phyloP scores from a whole-genome alignment of 352 stramenopile species.

The Phytophthora pseudosyringae region DNA sequence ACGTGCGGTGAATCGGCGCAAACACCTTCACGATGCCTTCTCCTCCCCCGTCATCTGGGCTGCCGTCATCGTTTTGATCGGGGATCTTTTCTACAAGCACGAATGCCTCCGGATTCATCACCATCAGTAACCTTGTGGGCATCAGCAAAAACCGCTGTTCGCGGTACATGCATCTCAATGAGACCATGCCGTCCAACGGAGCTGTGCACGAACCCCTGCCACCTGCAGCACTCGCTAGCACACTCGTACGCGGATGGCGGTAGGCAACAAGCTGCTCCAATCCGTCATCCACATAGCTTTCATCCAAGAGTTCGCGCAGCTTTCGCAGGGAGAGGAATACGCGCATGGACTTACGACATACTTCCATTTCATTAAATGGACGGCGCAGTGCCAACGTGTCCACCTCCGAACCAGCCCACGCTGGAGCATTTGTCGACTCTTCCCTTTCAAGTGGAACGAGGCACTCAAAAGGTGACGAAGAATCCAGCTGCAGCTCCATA shows the following conservation, averaged over 20 bases:
- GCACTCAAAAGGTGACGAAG: conserved; percentile 71
- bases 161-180: conserved; percentile 73
- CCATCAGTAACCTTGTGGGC: conserved; percentile 64
- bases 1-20: conserved; percentile 75
- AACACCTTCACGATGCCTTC: conserved; percentile 68
- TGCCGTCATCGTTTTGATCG: conserved; percentile 36
- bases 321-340: conserved; percentile 68
- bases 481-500: conserved; percentile 57
- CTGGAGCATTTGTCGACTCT: conserved; percentile 14
- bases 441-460: conserved; percentile 55
- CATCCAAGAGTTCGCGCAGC: conserved; percentile 60
- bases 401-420: conserved; percentile 28
- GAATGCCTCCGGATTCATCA: conserved; percentile 79
- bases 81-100: conserved; percentile 62
- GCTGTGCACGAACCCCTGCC: conserved; percentile 28
- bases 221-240: conserved; percentile 43
- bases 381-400: conserved; percentile 54
- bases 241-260: conserved; percentile 63
- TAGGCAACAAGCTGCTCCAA: conserved; percentile 63
- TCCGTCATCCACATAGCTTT: conserved; percentile 46
- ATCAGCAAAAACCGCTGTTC: conserved; percentile 78
- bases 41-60: conserved; percentile 26
- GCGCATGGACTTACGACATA: conserved; percentile 73
- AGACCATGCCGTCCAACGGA: conserved; percentile 72
- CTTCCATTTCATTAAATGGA: conserved; percentile 75